Base-by-base conservation (phyloP, 768 basidiomycete species). In the Ramaria sp. region DNA sequence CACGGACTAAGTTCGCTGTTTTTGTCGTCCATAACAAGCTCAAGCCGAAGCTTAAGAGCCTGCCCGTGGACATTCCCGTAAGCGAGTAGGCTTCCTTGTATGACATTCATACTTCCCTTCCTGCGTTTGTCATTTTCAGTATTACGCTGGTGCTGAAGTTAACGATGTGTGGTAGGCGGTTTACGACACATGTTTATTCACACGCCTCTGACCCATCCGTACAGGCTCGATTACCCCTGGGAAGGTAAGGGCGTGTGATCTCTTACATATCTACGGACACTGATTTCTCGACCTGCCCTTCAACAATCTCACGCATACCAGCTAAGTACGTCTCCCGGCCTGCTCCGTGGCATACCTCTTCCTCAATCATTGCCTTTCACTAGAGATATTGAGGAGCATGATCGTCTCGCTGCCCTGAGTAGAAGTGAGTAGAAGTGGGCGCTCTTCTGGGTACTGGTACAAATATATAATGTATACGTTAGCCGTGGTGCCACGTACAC, bases 1-100 rank as follows among this genome's bases (percentile, higher is more conserved):
- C 83, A 19, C 78, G 80, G 59, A 93, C 95, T 27, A 75, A 87
- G 67, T 91, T 99, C 59, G 94, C 81, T 1, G 75, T 97, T 61
- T 99, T 98, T 65, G 95, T 98, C 48, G 90, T 94, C 24, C 89
- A 93, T 71, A 91, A 93, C 75, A 98, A 97, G 73, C 75, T 83
- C 59, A 97, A 97, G 72, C 73, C 76, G 33, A 99, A 99, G 73
- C 67, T 83, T 37, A 93, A 82, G 27, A 71, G 80, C 46, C 71
- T 99, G 38, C 88, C 92, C 2, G 63, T 74, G 1, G 79, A 80
- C 58, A 74, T 77, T 27, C 79, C 77, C 24, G 87, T 91, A 66
- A 66, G 81, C 71, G 24, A 37, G 34, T 2, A 37, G 34, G 34
- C 34, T 52, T 24, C 50, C 59, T 34, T 10, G 33, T 17, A 11